phyloP scores from a whole-genome alignment of 2,329 filamentous ascomycete genomes.

The Ascochyta viciae-villosae region DNA sequence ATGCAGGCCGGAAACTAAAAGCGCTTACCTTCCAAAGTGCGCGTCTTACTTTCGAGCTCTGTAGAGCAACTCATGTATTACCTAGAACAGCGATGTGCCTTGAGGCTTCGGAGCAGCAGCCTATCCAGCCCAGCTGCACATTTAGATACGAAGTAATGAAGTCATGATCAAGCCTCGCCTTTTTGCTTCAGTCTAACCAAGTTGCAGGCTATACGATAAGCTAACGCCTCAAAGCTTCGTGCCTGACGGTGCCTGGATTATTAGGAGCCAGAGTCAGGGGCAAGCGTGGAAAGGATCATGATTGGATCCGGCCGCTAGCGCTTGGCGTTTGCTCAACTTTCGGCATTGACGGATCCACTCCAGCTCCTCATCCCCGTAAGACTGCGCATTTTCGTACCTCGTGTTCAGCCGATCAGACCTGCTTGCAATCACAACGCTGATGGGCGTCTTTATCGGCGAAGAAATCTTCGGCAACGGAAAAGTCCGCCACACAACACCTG shows the following conservation, averaged over 20 bases:
- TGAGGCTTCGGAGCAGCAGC: background rate
- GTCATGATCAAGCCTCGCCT: slow-evolving; percentile 11
- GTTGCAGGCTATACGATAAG: slow-evolving; percentile 15
- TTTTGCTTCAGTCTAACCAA: background rate
- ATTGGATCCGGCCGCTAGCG: slow-evolving; percentile 16
- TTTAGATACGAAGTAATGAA: slow-evolving; percentile 18
- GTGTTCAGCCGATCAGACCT: slow-evolving; percentile 3
- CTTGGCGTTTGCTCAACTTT: slow-evolving; percentile 29
- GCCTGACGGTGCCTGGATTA: background rate
- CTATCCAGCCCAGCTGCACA: background rate
- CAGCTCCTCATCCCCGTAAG: slow-evolving; percentile 7
- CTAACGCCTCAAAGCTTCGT: slow-evolving; percentile 34
- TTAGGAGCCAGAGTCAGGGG: slow-evolving; percentile 20
- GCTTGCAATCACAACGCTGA: background rate
- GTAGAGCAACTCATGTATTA: slow-evolving; percentile 12
- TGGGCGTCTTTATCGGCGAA: background rate
- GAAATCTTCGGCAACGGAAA: background rate
- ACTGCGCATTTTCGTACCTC: slow-evolving; percentile 7
- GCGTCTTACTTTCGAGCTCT: slow-evolving; percentile 7
- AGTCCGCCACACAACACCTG: background rate
- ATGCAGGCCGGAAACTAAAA: slow-evolving; percentile 44
- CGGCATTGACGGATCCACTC: slow-evolving; percentile 19
- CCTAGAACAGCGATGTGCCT: slow-evolving; percentile 4
- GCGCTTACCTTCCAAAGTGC: background rate
- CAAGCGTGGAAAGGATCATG: background rate